Conservation (phyloP, 805 yeast species). For the Lipomyces orientalis region DNA sequence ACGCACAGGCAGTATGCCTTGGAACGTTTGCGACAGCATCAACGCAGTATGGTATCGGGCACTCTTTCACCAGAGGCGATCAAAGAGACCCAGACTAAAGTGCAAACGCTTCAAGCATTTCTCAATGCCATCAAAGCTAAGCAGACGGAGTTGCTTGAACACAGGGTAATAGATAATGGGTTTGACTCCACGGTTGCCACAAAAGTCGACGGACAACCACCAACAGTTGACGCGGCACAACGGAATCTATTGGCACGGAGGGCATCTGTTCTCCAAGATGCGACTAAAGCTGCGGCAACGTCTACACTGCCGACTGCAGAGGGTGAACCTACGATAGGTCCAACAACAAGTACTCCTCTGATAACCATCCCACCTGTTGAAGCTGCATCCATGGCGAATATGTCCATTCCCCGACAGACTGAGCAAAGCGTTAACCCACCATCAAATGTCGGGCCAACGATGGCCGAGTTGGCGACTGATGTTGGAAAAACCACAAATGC, state of each 20-base stretch:
- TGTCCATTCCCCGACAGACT: no score
- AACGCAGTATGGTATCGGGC: not conserved
- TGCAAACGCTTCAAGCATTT: constrained; percentile 2
- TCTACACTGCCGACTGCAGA: no score
- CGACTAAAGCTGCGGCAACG: no score
- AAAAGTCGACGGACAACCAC: not conserved
- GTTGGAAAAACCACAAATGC: not conserved
- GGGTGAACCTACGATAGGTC: not conserved
- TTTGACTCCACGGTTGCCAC: not conserved
- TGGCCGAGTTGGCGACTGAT: not conserved
- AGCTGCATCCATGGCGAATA: not conserved
- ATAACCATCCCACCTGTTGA: not conserved
- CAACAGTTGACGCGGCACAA: no score
- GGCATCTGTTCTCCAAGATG: no score
- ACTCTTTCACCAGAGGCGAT: not conserved
- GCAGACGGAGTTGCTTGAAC: not conserved
- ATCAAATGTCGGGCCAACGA: no score
- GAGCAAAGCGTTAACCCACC: no score
- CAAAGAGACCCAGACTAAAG: not conserved
- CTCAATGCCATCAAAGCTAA: not conserved
- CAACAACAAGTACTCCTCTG: not conserved
- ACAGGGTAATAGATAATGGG: not conserved
- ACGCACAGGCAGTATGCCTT: not conserved
- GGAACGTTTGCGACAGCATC: not conserved
- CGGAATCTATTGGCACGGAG: no score